These are phyloP conservation scores for Lasiosphaeria miniovina DNA, from an alignment of 495 filamentous ascomycete genomes.

Conservation along the genomic window DNA sequence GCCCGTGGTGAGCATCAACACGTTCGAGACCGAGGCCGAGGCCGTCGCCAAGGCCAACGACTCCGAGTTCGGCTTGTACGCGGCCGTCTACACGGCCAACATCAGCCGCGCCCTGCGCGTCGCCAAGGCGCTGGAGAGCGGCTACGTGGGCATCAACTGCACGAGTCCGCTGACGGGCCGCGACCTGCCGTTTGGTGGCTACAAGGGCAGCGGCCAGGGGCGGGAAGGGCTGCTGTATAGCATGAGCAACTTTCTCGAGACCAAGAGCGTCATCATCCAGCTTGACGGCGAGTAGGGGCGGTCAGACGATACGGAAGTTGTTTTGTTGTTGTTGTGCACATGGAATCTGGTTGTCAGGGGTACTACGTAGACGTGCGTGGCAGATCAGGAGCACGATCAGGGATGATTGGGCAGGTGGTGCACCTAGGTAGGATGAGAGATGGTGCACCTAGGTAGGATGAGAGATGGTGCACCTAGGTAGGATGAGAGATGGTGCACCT, in stretches of 20 bases:
- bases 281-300: constrained; percentile 22
- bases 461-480: no score
- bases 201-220: constrained; percentile 41
- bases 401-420: no score
- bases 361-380: no score
- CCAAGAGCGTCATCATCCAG: constrained; percentile 42
- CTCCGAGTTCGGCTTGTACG: constrained; percentile 70
- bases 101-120: constrained; percentile 66
- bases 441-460: no score
- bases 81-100: constrained; percentile 71
- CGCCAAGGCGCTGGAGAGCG: constrained; percentile 64
- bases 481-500: no score
- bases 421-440: no score
- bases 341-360: not conserved
- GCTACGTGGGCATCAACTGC: constrained; percentile 47
- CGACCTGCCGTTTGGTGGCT: constrained; percentile 45
- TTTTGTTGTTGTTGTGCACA: not conserved
- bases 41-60: constrained; percentile 67
- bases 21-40: constrained; percentile 63
- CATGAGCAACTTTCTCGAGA: constrained; percentile 50
- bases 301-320: not conserved
- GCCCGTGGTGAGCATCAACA: constrained; percentile 69
- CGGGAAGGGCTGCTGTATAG: constrained; percentile 39
- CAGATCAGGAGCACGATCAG: no score
- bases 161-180: constrained; percentile 33